Conservation (phyloP, 2,329 filamentous ascomycete species). For the Zymoseptoria tritici region DNA sequence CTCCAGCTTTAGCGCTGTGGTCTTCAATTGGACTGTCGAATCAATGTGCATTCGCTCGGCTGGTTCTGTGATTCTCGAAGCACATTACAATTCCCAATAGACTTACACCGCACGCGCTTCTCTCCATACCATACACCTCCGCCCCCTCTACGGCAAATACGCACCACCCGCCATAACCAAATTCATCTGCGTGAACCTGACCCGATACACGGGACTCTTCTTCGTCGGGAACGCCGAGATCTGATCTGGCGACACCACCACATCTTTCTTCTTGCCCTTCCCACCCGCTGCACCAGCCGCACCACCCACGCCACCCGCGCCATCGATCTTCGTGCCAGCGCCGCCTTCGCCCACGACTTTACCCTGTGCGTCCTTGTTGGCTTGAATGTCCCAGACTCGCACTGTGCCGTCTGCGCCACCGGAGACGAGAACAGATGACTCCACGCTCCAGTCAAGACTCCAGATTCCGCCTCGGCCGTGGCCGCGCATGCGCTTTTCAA, state of each 20-base stretch:
- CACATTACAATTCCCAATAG: not conserved
- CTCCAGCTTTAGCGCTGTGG: too few species aligned
- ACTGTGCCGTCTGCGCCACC: slow-evolving; percentile 89
- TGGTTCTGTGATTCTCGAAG: not conserved
- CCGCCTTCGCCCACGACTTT: slow-evolving; percentile 45
- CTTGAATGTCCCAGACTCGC: slow-evolving; percentile 84
- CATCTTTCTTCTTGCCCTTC: slow-evolving; percentile 77
- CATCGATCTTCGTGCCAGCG: slow-evolving; percentile 45
- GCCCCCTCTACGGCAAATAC: slow-evolving; percentile 44
- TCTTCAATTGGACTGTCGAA: not conserved
- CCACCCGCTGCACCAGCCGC: slow-evolving; percentile 30
- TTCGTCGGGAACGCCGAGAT: slow-evolving; percentile 94
- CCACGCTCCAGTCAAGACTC: slow-evolving; percentile 86
- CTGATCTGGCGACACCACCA: slow-evolving; percentile 83
- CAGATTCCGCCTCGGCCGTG: slow-evolving; percentile 91
- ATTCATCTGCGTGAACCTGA: slow-evolving; percentile 92
- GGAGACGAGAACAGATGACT: slow-evolving; percentile 83
- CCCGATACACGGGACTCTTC: slow-evolving; percentile 89
- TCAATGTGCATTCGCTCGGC: not conserved
- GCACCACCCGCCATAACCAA: slow-evolving; percentile 76
- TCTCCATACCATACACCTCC: not conserved
- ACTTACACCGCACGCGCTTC: not conserved
- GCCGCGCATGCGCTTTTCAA: slow-evolving; percentile 87
- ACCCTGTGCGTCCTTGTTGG: slow-evolving; percentile 36
- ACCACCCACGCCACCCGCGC: slow-evolving; percentile 17